Percentiles rank a stretch among this genome's conserved stretches.
phyloP scores from a whole-genome alignment of 2,329 filamentous ascomycete genomes.

The Peltaster fructicola region DNA sequence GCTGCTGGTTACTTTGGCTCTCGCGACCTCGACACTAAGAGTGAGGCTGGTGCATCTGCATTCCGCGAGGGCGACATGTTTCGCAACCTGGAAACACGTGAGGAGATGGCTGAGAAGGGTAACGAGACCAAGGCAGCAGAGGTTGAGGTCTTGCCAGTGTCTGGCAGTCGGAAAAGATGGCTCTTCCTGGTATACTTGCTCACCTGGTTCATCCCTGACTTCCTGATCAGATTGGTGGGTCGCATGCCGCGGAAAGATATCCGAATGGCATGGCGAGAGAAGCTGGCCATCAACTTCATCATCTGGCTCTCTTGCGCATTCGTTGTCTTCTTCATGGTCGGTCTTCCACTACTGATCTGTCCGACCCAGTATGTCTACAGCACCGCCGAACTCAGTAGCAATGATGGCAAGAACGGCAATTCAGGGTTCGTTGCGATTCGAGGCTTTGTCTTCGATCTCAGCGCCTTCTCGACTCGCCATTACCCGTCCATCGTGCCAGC shows the following conservation, averaged over 20 bases:
- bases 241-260: constrained; percentile 86
- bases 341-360: constrained; percentile 76
- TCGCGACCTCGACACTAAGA: constrained; percentile 65
- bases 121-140: constrained; percentile 82
- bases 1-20: constrained; percentile 66
- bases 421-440: constrained; percentile 64
- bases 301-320: constrained; percentile 76
- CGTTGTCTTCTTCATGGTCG: constrained; percentile 74
- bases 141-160: constrained; percentile 68
- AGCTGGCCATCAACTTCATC: constrained; percentile 91
- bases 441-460: constrained; percentile 74
- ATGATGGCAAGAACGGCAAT: constrained; percentile 51
- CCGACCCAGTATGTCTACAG: constrained; percentile 82
- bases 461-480: constrained; percentile 53
- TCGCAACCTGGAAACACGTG: constrained; percentile 81
- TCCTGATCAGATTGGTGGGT: constrained; percentile 57
- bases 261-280: constrained; percentile 86
- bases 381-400: constrained; percentile 51
- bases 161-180: constrained; percentile 75
- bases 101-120: constrained; percentile 87
- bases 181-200: constrained; percentile 65
- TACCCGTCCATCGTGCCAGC: constrained; percentile 51
- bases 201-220: constrained; percentile 78
- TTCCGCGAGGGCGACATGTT: constrained; percentile 95
- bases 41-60: constrained; percentile 81